Conservation (phyloP, 1,284 basidiomycete species). For the Kalmanozyma brasiliensis region DNA sequence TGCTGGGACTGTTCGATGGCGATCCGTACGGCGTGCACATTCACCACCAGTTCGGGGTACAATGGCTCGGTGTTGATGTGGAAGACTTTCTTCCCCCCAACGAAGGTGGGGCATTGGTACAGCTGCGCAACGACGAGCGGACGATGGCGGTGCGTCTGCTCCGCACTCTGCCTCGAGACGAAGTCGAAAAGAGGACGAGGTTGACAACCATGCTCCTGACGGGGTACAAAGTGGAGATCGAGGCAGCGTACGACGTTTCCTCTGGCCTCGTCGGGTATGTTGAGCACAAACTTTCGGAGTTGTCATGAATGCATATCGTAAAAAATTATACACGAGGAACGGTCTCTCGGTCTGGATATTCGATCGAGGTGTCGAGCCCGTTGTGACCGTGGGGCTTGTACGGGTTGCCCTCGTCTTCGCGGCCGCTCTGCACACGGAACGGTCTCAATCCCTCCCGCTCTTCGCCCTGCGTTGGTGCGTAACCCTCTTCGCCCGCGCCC, state of each 20-base stretch:
- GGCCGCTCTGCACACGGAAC: conserved; percentile 4
- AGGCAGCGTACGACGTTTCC: conserved; percentile 46
- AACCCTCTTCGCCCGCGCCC: conserved; percentile 2
- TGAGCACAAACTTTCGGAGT: conserved; percentile 8
- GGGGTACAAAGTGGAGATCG: conserved; percentile 56
- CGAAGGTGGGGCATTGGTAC: neutral
- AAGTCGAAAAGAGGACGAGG: conserved; percentile 8
- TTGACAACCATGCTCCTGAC: conserved; percentile 40
- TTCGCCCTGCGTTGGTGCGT: neutral
- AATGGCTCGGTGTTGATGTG: conserved; percentile 29
- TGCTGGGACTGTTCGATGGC: conserved; percentile 22
- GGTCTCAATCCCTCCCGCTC: conserved; percentile 5
- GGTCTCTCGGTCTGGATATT: conserved; percentile 40
- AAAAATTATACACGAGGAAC: conserved; percentile 26
- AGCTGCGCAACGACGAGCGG: conserved; percentile 33
- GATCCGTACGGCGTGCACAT: conserved; percentile 62
- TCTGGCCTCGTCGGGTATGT: conserved; percentile 25
- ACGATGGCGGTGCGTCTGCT: conserved; percentile 37
- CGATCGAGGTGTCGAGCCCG: conserved; percentile 12
- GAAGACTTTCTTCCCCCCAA: conserved; percentile 12
- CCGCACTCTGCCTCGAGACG: neutral
- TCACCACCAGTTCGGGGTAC: conserved; percentile 1
- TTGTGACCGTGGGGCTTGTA: conserved; percentile 4
- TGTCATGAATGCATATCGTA: neutral
- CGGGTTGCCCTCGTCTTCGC: conserved; percentile 2